Conservation (phyloP, 164 flowering plant species). For the Euptelea pleiosperma region DNA sequence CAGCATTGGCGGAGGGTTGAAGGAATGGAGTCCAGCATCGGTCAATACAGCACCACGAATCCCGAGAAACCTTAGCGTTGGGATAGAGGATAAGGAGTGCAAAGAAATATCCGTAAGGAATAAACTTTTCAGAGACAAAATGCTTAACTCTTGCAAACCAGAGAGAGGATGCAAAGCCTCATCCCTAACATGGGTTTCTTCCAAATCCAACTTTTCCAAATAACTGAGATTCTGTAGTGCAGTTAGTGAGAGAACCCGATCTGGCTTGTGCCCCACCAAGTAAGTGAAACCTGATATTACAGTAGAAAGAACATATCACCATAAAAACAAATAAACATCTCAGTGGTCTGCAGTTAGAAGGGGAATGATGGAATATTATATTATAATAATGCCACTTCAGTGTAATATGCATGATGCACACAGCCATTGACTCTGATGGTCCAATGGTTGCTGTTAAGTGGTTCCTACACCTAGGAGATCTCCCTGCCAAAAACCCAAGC, state of each 20-base stretch:
- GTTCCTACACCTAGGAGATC: too few species aligned
- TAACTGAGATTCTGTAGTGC: conserved; percentile 42
- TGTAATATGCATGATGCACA: too few species aligned
- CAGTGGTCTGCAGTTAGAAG: neutral
- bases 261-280: conserved; percentile 21
- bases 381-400: too few species aligned
- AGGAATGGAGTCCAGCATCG: conserved; percentile 48
- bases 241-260: conserved; percentile 40
- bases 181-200: conserved; percentile 51
- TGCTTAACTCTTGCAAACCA: conserved; percentile 33
- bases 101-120: conserved; percentile 60
- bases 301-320: neutral
- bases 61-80: conserved; percentile 44
- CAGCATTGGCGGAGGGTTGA: conserved; percentile 53
- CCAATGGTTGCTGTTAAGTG: too few species aligned
- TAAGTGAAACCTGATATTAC: conserved; percentile 43
- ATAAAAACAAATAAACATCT: neutral
- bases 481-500: too few species aligned
- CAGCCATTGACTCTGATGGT: too few species aligned
- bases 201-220: conserved; percentile 64
- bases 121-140: conserved; percentile 50
- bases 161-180: conserved; percentile 47
- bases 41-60: conserved; percentile 69
- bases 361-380: too few species aligned
- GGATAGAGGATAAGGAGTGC: conserved; percentile 40